Percentiles rank a stretch among this genome's conserved stretches.
Evolutionary conservation across 73 alveolate genomes (phyloP).

Genomic region (Paramecium caudatum): DNA sequence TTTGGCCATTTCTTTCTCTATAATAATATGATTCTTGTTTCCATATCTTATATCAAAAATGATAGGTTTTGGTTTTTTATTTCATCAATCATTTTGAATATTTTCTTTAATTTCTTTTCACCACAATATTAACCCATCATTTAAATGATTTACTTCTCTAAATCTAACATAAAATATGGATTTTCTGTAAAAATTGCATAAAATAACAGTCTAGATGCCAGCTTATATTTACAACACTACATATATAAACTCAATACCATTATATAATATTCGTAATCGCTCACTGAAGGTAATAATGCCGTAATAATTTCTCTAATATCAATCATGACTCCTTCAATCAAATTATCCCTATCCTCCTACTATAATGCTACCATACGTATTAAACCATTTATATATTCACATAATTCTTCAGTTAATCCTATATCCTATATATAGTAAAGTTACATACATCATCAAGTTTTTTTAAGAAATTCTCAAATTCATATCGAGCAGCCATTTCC

Average conservation of each 20-base stretch:
- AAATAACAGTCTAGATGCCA: neutral
- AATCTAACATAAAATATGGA: neutral
- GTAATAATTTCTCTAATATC: neutral
- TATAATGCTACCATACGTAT: neutral
- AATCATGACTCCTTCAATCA: neutral
- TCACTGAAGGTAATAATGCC: neutral
- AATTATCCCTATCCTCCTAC: neutral
- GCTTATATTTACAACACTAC: neutral
- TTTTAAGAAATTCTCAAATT: neutral
- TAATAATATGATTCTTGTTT: neutral
- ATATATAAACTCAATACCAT: neutral
- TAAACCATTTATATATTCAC: neutral
- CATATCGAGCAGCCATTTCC: neutral
- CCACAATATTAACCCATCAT: neutral
- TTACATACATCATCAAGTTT: neutral
- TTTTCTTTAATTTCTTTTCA: neutral
- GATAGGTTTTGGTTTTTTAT: neutral
- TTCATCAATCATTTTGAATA: neutral
- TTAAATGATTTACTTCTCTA: neutral
- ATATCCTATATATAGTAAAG: neutral
- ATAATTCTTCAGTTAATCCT: neutral
- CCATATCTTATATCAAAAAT: neutral
- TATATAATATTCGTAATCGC: neutral
- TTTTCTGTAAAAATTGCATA: neutral
- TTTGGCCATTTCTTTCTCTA: constrained; percentile 13